phyloP scores from a whole-genome alignment of 2,329 filamentous ascomycete species.

The Didymella sp. region DNA sequence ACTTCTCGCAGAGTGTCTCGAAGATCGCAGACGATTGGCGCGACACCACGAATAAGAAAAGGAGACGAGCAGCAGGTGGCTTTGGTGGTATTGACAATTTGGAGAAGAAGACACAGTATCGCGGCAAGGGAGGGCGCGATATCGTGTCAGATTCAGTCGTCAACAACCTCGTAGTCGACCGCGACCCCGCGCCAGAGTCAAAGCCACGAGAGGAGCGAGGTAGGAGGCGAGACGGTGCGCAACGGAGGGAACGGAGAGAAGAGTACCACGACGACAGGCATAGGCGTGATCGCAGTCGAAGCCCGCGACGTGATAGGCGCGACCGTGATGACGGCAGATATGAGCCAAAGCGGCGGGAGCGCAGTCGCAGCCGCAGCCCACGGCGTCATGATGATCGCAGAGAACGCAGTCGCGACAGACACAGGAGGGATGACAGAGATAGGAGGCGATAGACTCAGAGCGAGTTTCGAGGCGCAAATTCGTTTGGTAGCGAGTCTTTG shows the following conservation, averaged over 20 bases:
- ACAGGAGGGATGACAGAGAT: constrained; percentile 50
- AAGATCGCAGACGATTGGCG: constrained; percentile 91
- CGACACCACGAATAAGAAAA: constrained; percentile 81
- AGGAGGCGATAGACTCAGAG: constrained; percentile 28
- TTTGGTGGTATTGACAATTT: constrained; percentile 90
- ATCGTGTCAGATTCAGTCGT: constrained; percentile 44
- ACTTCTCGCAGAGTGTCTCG: constrained; percentile 93
- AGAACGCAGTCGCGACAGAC: constrained; percentile 51
- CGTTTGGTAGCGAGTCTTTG: not conserved
- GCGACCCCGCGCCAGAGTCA: constrained; percentile 22
- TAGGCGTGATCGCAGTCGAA: constrained; percentile 49
- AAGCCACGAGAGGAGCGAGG: constrained; percentile 26
- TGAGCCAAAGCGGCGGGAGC: constrained; percentile 32
- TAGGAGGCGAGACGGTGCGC: constrained; percentile 51
- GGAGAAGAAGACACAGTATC: constrained; percentile 89
- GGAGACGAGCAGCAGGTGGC: constrained; percentile 68
- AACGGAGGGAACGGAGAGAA: constrained; percentile 38
- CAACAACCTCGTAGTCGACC: constrained; percentile 42
- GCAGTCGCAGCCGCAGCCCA: constrained; percentile 36
- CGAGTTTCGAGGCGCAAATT: too few species aligned
- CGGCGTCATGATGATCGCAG: constrained; percentile 45
- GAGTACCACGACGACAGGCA: constrained; percentile 50
- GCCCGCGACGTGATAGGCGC: constrained; percentile 41
- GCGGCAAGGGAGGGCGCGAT: constrained; percentile 38
- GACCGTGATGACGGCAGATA: constrained; percentile 43